Evolutionary conservation across 345 rosid genomes (phyloP).

Genomic region (Citrus mangshanensis): DNA sequence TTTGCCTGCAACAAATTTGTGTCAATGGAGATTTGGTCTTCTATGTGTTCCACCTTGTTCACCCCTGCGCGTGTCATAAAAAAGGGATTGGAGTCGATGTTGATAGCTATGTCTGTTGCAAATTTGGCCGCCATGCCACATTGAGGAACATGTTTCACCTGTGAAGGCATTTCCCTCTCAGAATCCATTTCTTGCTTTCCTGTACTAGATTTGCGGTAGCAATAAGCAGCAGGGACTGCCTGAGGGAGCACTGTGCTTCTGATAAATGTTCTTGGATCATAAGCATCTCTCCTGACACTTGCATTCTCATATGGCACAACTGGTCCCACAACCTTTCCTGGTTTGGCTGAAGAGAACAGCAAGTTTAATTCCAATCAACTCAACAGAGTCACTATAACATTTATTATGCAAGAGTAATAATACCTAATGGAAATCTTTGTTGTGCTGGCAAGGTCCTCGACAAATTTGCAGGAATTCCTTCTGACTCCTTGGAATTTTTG

Average conservation of each 20-base stretch:
- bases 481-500: constrained; percentile 39
- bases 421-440: constrained; percentile 70
- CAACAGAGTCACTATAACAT: not conserved
- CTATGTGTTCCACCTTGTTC: constrained; percentile 48
- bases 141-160: constrained; percentile 53
- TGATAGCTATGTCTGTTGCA: constrained; percentile 67
- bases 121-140: constrained; percentile 51
- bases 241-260: constrained; percentile 52
- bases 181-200: constrained; percentile 62
- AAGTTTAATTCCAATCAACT: constrained; percentile 8
- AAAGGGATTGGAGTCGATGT: constrained; percentile 75
- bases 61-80: constrained; percentile 65
- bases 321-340: constrained; percentile 62
- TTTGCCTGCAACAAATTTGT: constrained; percentile 62
- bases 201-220: constrained; percentile 35
- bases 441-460: constrained; percentile 45
- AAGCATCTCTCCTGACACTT: constrained; percentile 45
- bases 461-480: constrained; percentile 39
- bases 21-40: constrained; percentile 54
- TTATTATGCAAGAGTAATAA: not conserved
- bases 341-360: constrained; percentile 48
- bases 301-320: constrained; percentile 58
- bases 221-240: constrained; percentile 38
- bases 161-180: constrained; percentile 43
- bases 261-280: constrained; percentile 63